Base-by-base conservation (phyloP, 139 green algal species). In the Micractinium conductrix region DNA sequence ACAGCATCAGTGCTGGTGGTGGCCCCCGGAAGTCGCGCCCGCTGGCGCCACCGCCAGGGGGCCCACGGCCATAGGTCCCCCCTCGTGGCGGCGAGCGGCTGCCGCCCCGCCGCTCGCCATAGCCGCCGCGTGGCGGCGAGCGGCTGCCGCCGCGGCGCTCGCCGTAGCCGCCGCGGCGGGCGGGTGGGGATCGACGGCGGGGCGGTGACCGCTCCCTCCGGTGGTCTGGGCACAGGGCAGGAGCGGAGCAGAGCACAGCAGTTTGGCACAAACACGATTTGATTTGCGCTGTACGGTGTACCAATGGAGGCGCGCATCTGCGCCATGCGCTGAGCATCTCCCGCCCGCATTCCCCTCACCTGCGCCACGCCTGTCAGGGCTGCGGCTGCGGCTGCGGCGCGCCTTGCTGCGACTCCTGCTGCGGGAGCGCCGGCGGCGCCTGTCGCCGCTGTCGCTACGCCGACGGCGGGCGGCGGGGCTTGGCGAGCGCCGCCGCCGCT, bases 371-470 rank as follows among this genome's bases (percentile, higher is more conserved):
- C 38, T 5, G 1, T n/a, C 69, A 21, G 35, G 37, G 69, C 69
- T 75, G 17, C 69, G 40, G 69, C 69, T 75, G 21, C 68, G 14
- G 68, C 68, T 74, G 68, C 35, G 68, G 53, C n/a, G n/a, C n/a
- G n/a, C n/a, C n/a, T n/a, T n/a, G n/a, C n/a, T n/a, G 35, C 70
- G 44, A 42, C 70, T 76, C 43, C 71, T 78, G 73, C 75, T 81
- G 75, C 21, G 53, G 35, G 22, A 53, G 75, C 74, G 74, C 48
- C 45, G 48, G 45, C 74, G 74, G 45, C 53, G 75, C 24, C 75
- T 38, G 53, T 71, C 37, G 33, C 67, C 74, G n/a, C 17, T 45
- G 24, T 42, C n/a, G 22, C 53, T 22, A 9, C 10, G 53, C 53
- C 75, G 75, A 53, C 37, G 21, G 17, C 38, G 37, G 35, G 55